Conservation (phyloP, 306 rosid genomes). For the Betula pendula region DNA sequence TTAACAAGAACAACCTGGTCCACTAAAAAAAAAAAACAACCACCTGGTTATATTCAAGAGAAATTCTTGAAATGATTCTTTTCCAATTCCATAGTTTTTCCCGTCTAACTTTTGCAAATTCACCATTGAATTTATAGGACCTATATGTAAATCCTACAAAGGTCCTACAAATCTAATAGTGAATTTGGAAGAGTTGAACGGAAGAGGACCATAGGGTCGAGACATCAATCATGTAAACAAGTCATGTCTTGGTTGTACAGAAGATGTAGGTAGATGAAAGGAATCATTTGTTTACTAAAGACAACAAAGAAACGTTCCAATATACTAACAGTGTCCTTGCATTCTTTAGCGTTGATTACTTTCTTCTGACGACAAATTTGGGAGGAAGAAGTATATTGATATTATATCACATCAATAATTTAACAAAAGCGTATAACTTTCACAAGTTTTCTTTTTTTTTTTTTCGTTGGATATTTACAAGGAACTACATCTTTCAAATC, state of each 20-base stretch:
- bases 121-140: no score
- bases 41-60: no score
- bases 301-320: background rate
- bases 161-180: no score
- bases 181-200: no score
- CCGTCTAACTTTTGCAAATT: no score
- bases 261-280: background rate
- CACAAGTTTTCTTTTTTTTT: background rate
- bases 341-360: background rate
- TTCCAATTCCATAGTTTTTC: no score
- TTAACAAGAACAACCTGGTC: no score
- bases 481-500: background rate
- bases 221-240: background rate
- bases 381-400: background rate
- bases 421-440: background rate
- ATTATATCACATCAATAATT: background rate
- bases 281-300: no score
- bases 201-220: no score
- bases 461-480: background rate
- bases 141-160: no score
- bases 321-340: background rate
- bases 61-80: no score
- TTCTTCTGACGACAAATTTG: background rate
- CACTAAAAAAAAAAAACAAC: no score
- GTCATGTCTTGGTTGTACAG: background rate